These are phyloP conservation scores for Penicillium brevicompactum DNA, from an alignment of 2,329 filamentous ascomycete genomes.

Conservation along the genomic window DNA sequence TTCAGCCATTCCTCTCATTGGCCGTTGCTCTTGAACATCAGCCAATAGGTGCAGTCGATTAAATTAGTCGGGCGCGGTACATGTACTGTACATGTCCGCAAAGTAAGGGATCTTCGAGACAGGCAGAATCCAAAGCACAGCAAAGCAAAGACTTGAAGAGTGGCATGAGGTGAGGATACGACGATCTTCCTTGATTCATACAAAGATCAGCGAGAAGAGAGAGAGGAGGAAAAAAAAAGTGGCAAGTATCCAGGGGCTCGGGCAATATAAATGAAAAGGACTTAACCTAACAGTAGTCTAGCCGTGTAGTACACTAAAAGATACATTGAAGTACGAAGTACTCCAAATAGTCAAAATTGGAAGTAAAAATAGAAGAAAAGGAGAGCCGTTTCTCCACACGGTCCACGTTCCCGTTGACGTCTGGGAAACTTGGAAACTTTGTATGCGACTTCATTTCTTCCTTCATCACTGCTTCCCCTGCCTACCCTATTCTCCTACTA, in stretches of 20 bases:
- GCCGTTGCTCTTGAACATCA: constrained; percentile 10
- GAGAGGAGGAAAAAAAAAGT: background rate
- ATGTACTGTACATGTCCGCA: background rate
- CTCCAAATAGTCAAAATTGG: background rate
- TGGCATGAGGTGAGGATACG: background rate
- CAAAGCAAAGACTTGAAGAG: background rate
- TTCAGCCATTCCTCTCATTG: constrained; percentile 10
- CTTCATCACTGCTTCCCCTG: constrained; percentile 2
- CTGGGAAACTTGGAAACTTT: constrained; percentile 15
- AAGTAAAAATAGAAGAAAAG: constrained; percentile 8
- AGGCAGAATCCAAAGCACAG: background rate
- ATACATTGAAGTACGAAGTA: background rate
- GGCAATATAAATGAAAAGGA: background rate
- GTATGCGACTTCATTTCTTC: constrained; percentile 13
- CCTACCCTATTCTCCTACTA: background rate
- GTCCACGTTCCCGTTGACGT: constrained; percentile 30
- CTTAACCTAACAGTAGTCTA: background rate
- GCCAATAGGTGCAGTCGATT: constrained; percentile 7
- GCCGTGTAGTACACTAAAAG: background rate
- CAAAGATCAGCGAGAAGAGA: background rate
- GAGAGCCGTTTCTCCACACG: constrained; percentile 21
- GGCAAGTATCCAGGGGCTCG: background rate
- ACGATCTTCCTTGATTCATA: background rate
- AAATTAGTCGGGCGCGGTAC: constrained; percentile 8
- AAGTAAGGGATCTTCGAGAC: constrained; percentile 1